phyloP scores from a whole-genome alignment of 2,329 filamentous ascomycete species.

The Dendryphion nanum region DNA sequence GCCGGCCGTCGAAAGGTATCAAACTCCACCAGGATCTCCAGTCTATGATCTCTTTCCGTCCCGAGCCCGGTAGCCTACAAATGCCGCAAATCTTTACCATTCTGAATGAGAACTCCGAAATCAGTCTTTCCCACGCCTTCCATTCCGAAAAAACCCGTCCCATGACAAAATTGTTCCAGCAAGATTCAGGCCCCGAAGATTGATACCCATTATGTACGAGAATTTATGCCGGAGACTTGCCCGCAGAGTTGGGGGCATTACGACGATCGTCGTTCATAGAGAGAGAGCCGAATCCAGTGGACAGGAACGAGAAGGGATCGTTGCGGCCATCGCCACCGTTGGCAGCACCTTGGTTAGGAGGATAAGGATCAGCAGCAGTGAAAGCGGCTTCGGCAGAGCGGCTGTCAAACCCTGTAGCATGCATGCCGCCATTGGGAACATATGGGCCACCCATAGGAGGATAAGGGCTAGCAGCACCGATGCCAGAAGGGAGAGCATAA shows the following conservation, averaged over 20 bases:
- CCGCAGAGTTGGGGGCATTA: constrained; percentile 40
- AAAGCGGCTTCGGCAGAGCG: constrained; percentile 93
- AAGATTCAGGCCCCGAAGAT: constrained; percentile 33
- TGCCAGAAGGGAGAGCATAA: constrained; percentile 82
- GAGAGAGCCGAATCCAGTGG: constrained; percentile 68
- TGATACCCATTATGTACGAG: constrained; percentile 34
- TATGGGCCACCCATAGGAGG: constrained; percentile 75
- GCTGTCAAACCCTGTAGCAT: constrained; percentile 88
- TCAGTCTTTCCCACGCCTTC: constrained; percentile 35
- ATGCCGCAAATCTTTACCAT: constrained; percentile 39
- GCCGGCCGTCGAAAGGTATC: constrained; percentile 32
- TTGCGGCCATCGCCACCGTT: constrained; percentile 67
- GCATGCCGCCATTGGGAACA: constrained; percentile 71
- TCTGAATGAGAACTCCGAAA: constrained; percentile 39
- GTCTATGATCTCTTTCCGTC: constrained; percentile 37
- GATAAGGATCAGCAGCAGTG: constrained; percentile 80
- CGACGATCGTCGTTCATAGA: constrained; percentile 63
- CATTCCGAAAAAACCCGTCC: constrained; percentile 33
- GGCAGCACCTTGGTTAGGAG: constrained; percentile 67
- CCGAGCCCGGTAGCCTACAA: constrained; percentile 37
- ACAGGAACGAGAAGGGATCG: constrained; percentile 80
- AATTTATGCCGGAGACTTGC: constrained; percentile 41
- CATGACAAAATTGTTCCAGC: constrained; percentile 34
- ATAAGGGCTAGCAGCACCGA: constrained; percentile 78
- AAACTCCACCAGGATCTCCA: constrained; percentile 39